Conservation (phyloP, 192 early-diverging fungal species). For the Pilaira anomala region DNA sequence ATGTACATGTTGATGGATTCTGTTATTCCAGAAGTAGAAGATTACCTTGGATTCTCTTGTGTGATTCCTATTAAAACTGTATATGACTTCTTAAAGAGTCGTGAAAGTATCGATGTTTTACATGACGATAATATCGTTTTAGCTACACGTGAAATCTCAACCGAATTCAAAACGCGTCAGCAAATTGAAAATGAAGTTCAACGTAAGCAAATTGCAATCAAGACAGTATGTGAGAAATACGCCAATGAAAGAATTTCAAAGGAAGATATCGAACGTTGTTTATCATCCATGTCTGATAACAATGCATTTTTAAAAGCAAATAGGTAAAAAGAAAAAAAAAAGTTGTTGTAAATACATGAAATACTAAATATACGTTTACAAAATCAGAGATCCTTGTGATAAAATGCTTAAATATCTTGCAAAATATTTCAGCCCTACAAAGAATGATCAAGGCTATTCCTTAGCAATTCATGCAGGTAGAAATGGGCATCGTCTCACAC, state of each 20-base stretch:
- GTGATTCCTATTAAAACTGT: slow-evolving; percentile 91
- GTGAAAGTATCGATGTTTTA: slow-evolving; percentile 66
- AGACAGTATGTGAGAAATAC: slow-evolving; percentile 77
- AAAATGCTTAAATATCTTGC: slow-evolving; percentile 84
- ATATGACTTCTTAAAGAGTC: slow-evolving; percentile 66
- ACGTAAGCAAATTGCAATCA: slow-evolving; percentile 88
- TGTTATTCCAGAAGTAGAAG: slow-evolving; percentile 65
- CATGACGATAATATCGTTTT: slow-evolving; percentile 74
- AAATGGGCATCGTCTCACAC: slow-evolving; percentile 86
- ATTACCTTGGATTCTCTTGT: slow-evolving; percentile 73
- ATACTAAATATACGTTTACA: not conserved
- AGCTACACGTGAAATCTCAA: slow-evolving; percentile 70
- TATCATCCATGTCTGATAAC: slow-evolving; percentile 97
- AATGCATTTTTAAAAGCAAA: slow-evolving; percentile 88
- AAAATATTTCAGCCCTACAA: slow-evolving; percentile 66
- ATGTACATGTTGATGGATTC: slow-evolving; percentile 89
- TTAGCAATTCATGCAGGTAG: slow-evolving; percentile 83
- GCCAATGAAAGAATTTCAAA: slow-evolving; percentile 49
- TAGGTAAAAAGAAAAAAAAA: slow-evolving; percentile 44
- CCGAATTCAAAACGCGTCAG: slow-evolving; percentile 59
- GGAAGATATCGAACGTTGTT: slow-evolving; percentile 75
- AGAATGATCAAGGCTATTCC: slow-evolving; percentile 60
- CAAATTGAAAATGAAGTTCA: slow-evolving; percentile 80
- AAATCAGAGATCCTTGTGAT: slow-evolving; percentile 87
- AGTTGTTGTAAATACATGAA: not conserved